Evolutionary conservation across 2,329 filamentous ascomycete species (phyloP).

Genomic region (Fusarium clavum): DNA sequence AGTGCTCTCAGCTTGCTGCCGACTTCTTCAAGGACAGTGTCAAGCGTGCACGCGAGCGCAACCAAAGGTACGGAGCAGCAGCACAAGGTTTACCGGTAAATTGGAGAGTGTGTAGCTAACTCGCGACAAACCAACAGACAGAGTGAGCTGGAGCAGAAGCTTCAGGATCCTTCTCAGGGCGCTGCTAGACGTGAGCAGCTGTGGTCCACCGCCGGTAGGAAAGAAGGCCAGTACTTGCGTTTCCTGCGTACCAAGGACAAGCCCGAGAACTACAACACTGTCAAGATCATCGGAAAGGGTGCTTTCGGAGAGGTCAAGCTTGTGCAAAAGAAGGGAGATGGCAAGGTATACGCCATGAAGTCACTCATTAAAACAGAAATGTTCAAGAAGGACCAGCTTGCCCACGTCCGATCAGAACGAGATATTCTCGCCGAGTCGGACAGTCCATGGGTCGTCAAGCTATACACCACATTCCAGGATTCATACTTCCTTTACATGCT

Average conservation of each 20-base stretch:
- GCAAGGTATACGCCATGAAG: conserved; percentile 98
- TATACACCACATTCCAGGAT: conserved; percentile 98
- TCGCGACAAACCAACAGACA: conserved; percentile 68
- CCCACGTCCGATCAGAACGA: conserved; percentile 96
- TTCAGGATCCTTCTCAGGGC: conserved; percentile 80
- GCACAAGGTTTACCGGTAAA: not conserved
- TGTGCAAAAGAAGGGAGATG: conserved; percentile 94
- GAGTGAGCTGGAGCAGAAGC: conserved; percentile 88
- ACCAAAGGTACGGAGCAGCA: conserved; percentile 77
- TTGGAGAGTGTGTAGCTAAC: conserved; percentile 17
- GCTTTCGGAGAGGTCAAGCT: conserved; percentile 98
- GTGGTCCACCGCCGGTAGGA: conserved; percentile 84
- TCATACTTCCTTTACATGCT: conserved; percentile 97
- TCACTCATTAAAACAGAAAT: conserved; percentile 98
- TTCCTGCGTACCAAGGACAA: conserved; percentile 94
- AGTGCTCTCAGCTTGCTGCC: conserved; percentile 76
- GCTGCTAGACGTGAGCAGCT: conserved; percentile 84
- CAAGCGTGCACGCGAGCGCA: conserved; percentile 92
- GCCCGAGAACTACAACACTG: conserved; percentile 92
- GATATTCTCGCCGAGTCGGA: conserved; percentile 99
- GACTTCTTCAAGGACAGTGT: conserved; percentile 99
- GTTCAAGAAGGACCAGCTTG: conserved; percentile 99
- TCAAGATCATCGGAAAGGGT: conserved; percentile 99
- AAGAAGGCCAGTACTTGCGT: conserved; percentile 91
- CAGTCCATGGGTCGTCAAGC: conserved; percentile 98